Evolutionary conservation across 1,139 yeast genomes (phyloP).

Genomic region (Debaryomyces fabryi): DNA sequence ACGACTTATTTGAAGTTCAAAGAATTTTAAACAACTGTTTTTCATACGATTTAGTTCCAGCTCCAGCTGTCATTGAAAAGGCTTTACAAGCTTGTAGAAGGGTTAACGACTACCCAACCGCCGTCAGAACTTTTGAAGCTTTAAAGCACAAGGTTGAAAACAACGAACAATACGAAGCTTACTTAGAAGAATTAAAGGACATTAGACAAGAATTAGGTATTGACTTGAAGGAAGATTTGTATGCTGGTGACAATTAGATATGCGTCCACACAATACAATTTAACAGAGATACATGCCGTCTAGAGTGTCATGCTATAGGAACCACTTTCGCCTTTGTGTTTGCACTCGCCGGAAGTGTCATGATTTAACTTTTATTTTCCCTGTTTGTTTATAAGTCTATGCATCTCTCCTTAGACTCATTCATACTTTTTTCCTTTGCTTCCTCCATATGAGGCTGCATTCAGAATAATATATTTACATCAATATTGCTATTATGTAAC

Average conservation of each 20-base stretch:
- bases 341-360: conserved; percentile 4
- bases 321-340: not conserved
- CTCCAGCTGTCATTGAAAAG: conserved; percentile 93
- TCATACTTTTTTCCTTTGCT: conserved; percentile 4
- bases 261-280: not conserved
- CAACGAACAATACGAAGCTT: conserved; percentile 90
- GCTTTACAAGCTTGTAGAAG: conserved; percentile 98
- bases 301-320: not conserved
- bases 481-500: conserved; percentile 1
- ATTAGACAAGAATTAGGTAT: conserved; percentile 91
- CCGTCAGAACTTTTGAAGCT: conserved; percentile 96
- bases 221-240: conserved; percentile 91
- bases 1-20: conserved; percentile 97
- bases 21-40: conserved; percentile 88
- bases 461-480: conserved; percentile 7
- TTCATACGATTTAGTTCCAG: conserved; percentile 97
- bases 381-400: conserved; percentile 1
- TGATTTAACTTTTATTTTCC: not conserved
- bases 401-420: conserved; percentile 4
- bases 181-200: conserved; percentile 91
- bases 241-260: conserved; percentile 32
- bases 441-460: not conserved
- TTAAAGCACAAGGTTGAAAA: conserved; percentile 94
- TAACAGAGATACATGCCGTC: not conserved
- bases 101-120: conserved; percentile 98